Conservation (phyloP, 108 stramenopile species). For the Fragilaria radians region DNA sequence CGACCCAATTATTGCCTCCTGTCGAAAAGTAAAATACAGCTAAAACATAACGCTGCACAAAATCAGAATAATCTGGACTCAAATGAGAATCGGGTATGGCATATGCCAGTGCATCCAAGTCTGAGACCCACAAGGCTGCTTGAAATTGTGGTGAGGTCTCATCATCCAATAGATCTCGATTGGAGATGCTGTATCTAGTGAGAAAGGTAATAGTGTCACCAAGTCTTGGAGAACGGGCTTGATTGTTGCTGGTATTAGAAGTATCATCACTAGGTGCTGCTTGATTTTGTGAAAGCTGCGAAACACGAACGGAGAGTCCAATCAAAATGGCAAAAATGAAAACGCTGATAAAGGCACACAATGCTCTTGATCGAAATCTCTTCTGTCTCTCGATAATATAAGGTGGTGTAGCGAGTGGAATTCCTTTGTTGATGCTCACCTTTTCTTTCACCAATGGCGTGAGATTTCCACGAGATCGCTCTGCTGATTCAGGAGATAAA, state of each 20-base stretch:
- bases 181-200: background rate
- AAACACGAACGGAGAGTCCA: background rate
- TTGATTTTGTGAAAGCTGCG: background rate
- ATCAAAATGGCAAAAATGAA: background rate
- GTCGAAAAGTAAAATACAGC: constrained; percentile 29
- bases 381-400: background rate
- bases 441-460: background rate
- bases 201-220: background rate
- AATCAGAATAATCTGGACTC: background rate
- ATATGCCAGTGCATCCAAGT: constrained; percentile 7
- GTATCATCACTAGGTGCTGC: background rate
- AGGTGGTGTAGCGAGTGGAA: background rate
- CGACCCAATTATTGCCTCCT: constrained; percentile 20
- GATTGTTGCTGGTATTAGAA: background rate
- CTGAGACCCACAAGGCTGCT: constrained; percentile 4
- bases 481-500: background rate
- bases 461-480: background rate
- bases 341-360: background rate
- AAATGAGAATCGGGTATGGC: background rate
- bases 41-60: constrained; percentile 23
- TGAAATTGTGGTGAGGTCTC: background rate
- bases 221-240: background rate
- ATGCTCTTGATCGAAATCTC: background rate
- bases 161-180: background rate
- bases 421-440: background rate